A percentile compares a stretch with the other conserved stretches of the same genome.
Evolutionary conservation across 352 stramenopile species (phyloP).

Genomic region (Blastocystis hominis): DNA sequence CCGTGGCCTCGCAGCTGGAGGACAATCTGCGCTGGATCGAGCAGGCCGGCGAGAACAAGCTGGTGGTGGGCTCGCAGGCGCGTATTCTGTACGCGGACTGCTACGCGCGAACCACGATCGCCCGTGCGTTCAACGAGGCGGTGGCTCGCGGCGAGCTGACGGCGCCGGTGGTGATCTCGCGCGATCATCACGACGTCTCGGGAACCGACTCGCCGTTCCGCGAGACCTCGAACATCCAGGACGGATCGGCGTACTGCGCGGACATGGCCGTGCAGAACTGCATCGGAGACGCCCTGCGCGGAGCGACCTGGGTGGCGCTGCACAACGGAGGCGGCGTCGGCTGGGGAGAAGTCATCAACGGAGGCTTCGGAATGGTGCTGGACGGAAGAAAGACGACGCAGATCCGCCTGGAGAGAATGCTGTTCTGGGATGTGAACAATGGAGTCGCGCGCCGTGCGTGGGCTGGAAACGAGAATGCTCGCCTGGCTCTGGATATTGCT

Average conservation of each 20-base stretch:
- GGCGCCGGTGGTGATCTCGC: conserved; percentile 70
- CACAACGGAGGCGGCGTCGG: conserved; percentile 77
- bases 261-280: conserved; percentile 80
- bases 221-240: conserved; percentile 76
- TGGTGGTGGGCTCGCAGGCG: conserved; percentile 76
- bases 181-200: conserved; percentile 77
- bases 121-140: conserved; percentile 73
- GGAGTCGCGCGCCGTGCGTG: conserved; percentile 71
- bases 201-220: conserved; percentile 76
- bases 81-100: conserved; percentile 76
- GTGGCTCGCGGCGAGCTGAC: conserved; percentile 69
- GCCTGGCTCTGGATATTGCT: conserved; percentile 72
- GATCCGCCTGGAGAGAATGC: conserved; percentile 68
- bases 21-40: conserved; percentile 77
- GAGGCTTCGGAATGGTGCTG: conserved; percentile 75
- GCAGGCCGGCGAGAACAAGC: conserved; percentile 71
- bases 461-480: conserved; percentile 73
- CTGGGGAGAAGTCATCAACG: conserved; percentile 78
- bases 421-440: conserved; percentile 80
- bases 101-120: conserved; percentile 70
- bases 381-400: conserved; percentile 69
- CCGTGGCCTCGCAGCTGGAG: conserved; percentile 64
- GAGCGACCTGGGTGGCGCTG: conserved; percentile 74
- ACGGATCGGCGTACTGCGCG: conserved; percentile 73
- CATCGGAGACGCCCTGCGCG: conserved; percentile 72